These are phyloP conservation scores for Phaffia tasmanica DNA, from an alignment of 768 basidiomycete genomes.

Conservation along the genomic window DNA sequence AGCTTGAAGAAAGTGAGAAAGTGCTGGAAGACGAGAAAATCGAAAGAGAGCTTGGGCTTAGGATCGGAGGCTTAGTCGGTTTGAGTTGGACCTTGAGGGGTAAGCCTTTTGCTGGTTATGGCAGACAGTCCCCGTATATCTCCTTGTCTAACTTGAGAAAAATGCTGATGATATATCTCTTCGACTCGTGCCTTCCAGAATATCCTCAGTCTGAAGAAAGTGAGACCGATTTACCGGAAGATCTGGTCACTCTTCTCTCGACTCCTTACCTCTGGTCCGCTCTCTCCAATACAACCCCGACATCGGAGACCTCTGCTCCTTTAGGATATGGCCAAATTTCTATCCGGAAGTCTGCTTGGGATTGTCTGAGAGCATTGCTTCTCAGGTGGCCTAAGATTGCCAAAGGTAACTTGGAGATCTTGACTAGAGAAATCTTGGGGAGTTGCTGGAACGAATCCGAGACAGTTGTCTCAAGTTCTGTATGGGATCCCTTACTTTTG, in stretches of 20 bases:
- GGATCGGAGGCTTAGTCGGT: constrained; percentile 34
- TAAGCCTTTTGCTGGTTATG: constrained; percentile 8
- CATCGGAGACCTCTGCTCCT: constrained; percentile 16
- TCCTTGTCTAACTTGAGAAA: too few relatives aligned
- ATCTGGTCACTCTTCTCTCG: constrained; percentile 53
- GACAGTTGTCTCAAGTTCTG: constrained; percentile 50
- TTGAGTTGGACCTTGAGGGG: constrained; percentile 33
- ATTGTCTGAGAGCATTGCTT: constrained; percentile 6
- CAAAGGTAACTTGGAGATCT: constrained; percentile 40
- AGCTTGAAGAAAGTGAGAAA: constrained; percentile 13
- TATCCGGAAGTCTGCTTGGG: constrained; percentile 64
- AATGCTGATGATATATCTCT: too few relatives aligned
- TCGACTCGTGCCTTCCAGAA: background rate
- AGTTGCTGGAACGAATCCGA: constrained; percentile 53
- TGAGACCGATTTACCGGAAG: constrained; percentile 36
- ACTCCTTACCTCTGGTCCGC: constrained; percentile 44
- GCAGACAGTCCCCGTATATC: constrained; percentile 17
- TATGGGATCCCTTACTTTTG: constrained; percentile 60
- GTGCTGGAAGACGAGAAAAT: constrained; percentile 23
- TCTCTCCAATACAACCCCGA: constrained; percentile 33
- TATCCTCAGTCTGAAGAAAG: background rate
- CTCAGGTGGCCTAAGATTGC: constrained; percentile 11
- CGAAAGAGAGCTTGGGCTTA: constrained; percentile 27
- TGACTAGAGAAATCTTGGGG: constrained; percentile 40
- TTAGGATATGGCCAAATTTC: constrained; percentile 59